Percentiles rank a stretch among this genome's conserved stretches.
These are phyloP conservation scores for Angophora floribunda DNA, from an alignment of 345 rosid genomes.

Conservation along the genomic window DNA sequence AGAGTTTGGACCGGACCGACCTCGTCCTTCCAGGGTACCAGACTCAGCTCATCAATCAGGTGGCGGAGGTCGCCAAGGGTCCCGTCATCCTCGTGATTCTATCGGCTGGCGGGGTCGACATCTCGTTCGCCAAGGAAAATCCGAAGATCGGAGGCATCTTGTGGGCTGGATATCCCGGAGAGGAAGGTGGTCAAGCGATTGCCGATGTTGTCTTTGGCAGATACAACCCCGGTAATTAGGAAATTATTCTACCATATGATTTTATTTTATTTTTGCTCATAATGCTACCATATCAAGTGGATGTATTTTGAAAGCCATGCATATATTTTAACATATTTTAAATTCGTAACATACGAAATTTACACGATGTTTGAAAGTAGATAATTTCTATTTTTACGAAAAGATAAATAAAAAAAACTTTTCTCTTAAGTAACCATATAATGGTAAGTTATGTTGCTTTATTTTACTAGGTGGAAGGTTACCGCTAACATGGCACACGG, in stretches of 20 bases:
- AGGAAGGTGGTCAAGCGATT: conserved; percentile 59
- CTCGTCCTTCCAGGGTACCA: conserved; percentile 53
- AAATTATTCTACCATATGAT: not conserved
- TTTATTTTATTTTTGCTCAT: not conserved
- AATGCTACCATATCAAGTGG: not conserved
- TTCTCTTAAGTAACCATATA: not conserved
- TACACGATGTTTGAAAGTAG: not conserved
- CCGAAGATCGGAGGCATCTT: conserved; percentile 21
- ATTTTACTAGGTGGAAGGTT: conserved; percentile 37
- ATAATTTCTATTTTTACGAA: too few relatives aligned
- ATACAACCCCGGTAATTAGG: conserved; percentile 50
- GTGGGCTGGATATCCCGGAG: conserved; percentile 77
- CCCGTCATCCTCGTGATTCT: conserved; percentile 55
- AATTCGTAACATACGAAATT: not conserved
- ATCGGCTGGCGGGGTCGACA: conserved; percentile 50
- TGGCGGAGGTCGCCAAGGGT: conserved; percentile 28
- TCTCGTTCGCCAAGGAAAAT: conserved; percentile 29
- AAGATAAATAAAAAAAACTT: not conserved
- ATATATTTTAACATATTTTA: not conserved
- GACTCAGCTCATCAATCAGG: conserved; percentile 32
- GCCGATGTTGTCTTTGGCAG: conserved; percentile 57
- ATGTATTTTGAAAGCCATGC: not conserved
- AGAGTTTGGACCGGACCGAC: conserved; percentile 36
- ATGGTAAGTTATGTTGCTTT: not conserved
- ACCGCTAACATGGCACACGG: conserved; percentile 44